Evolutionary conservation across 2,329 filamentous ascomycete genomes (phyloP), one percentile per base, ranked within the genome.

Genomic region (Penicillium crustosum): DNA sequence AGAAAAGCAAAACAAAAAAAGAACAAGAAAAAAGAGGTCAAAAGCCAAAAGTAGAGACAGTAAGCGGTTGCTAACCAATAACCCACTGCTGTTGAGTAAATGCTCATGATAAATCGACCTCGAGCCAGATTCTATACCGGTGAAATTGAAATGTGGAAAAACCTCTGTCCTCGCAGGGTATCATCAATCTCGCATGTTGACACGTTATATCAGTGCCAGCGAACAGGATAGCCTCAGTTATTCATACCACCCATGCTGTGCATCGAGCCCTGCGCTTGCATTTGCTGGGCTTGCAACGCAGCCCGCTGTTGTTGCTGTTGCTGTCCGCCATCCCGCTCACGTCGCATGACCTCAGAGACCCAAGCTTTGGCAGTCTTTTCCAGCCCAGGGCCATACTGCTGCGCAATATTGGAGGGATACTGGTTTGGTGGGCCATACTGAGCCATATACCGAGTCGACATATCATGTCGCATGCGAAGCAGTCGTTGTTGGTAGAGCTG

Each of bases 211-310:
- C 25, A 36, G 42, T 41, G 35, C 17, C 38, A 52, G 57, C 54
- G 49, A 48, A 56, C 51, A 54, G 35, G 39, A n/a, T 9, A 25
- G 13, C 36, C 52, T 66, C 64, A 74, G 53, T 71, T 75, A 6
- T 72, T 73, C 68, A 74, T 73, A 27, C 71, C 73, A 57, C 74
- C 50, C 55, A 57, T 57, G 15, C 55, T 75, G 38, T 75, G 71
- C 75, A 77, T 77, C 71, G 77, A 76, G 44, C 73, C 75, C 58
- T 75, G 73, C 23, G 75, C 72, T 59, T 74, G 72, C 57, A 75
- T 74, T 50, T 76, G 74, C 49, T 76, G 73, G 21, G 70, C 70
- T 49, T 74, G 73, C 55, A 73, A 68, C 17, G 68, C 68, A 33
- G 68, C 65, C 31, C 73, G 72, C 35, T 53, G 62, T 63, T 31